These are phyloP conservation scores for Neofusicoccum laricinum DNA, from an alignment of 2,329 filamentous ascomycete species.

Conservation along the genomic window DNA sequence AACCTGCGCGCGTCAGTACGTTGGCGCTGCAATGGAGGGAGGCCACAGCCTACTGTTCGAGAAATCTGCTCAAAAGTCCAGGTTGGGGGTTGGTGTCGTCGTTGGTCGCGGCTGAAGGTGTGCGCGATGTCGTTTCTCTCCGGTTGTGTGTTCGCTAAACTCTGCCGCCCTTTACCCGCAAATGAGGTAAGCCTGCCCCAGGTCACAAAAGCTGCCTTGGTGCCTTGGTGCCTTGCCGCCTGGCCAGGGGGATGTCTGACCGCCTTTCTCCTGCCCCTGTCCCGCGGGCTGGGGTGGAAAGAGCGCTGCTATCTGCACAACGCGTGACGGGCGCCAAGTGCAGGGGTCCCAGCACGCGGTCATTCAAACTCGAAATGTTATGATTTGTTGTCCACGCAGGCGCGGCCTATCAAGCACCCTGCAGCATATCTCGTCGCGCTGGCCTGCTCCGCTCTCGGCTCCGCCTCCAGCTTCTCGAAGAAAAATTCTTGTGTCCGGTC, in stretches of 20 bases:
- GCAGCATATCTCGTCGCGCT: neutral
- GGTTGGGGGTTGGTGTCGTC: neutral
- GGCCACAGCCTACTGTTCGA: neutral
- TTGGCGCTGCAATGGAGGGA: neutral
- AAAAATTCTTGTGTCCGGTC: neutral
- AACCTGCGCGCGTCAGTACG: slow-evolving; percentile 36
- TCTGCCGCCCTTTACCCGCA: no score
- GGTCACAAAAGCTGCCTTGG: no score
- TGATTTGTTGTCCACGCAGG: slow-evolving; percentile 2
- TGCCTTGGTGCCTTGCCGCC: no score
- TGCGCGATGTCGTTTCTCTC: neutral
- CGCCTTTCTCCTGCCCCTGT: no score
- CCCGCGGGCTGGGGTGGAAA: no score
- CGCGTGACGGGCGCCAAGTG: neutral
- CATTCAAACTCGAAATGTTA: neutral
- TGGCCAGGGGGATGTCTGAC: no score
- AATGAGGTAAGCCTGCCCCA: no score
- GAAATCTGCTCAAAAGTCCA: slow-evolving; percentile 3
- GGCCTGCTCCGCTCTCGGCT: slow-evolving; percentile 9
- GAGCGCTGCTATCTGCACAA: no score
- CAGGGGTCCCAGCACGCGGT: neutral
- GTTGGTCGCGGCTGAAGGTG: neutral
- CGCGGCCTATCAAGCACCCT: slow-evolving; percentile 11
- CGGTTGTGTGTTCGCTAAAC: neutral
- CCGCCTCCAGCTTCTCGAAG: neutral